phyloP scores from a whole-genome alignment of 192 early-diverging fungal species.

The Thamnidium elegans region DNA sequence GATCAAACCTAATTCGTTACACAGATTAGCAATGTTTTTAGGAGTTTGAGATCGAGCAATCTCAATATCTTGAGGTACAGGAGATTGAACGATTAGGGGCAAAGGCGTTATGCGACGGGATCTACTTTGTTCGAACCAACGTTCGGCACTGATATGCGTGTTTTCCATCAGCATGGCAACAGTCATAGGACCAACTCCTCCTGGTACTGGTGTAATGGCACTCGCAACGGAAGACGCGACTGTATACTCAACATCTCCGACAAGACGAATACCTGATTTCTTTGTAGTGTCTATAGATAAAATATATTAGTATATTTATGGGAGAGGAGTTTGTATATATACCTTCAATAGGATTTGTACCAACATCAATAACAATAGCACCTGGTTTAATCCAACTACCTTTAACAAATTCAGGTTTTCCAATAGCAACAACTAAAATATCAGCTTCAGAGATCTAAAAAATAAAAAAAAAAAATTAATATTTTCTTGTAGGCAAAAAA shows the following conservation, averaged over 20 bases:
- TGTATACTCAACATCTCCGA: slow-evolving; percentile 89
- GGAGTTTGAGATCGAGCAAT: slow-evolving; percentile 88
- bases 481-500: too few species aligned
- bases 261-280: slow-evolving; percentile 86
- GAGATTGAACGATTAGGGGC: slow-evolving; percentile 57
- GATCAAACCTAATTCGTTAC: slow-evolving; percentile 79
- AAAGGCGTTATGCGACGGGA: slow-evolving; percentile 53
- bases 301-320: neutral
- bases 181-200: slow-evolving; percentile 98
- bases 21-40: slow-evolving; percentile 77
- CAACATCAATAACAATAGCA: slow-evolving; percentile 94
- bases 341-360: slow-evolving; percentile 81
- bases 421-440: slow-evolving; percentile 88
- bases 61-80: slow-evolving; percentile 93
- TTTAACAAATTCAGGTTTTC: slow-evolving; percentile 72
- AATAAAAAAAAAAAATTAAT: neutral
- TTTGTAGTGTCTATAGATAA: slow-evolving; percentile 65
- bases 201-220: slow-evolving; percentile 91
- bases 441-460: slow-evolving; percentile 63
- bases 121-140: slow-evolving; percentile 58
- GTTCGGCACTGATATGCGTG: slow-evolving; percentile 73
- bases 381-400: slow-evolving; percentile 94
- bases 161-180: slow-evolving; percentile 95
- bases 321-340: neutral
- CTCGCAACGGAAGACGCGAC: slow-evolving; percentile 64